These are phyloP conservation scores for Tolypocladium ovalisporum DNA, from an alignment of 2,329 filamentous ascomycete species.

Conservation along the genomic window DNA sequence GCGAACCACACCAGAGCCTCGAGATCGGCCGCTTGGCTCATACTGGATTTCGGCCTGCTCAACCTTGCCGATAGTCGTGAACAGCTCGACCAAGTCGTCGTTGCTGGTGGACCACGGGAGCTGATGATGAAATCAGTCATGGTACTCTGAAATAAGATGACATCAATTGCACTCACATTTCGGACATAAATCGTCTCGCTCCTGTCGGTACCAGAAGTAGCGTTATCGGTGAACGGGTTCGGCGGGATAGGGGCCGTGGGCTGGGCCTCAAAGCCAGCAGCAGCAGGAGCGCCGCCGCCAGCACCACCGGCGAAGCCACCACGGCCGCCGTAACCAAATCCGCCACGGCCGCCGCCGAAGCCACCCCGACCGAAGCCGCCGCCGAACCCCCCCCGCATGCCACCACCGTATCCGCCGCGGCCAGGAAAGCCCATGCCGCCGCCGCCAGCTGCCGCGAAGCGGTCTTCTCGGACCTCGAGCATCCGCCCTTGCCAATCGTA, in stretches of 20 bases:
- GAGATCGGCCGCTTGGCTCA: slow-evolving; percentile 88
- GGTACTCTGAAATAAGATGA: background rate
- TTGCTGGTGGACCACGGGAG: slow-evolving; percentile 99
- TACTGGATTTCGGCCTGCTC: slow-evolving; percentile 99
- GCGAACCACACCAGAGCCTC: slow-evolving; percentile 91
- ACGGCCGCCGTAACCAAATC: slow-evolving; percentile 35
- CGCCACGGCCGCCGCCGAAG: slow-evolving; percentile 20
- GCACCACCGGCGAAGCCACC: slow-evolving; percentile 35
- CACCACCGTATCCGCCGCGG: slow-evolving; percentile 48
- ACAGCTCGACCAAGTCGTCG: slow-evolving; percentile 90
- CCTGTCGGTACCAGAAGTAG: slow-evolving; percentile 75
- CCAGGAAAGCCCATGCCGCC: slow-evolving; percentile 41
- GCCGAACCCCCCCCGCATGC: slow-evolving; percentile 48
- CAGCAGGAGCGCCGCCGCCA: slow-evolving; percentile 12
- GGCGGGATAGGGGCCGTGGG: slow-evolving; percentile 43
- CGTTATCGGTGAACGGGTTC: slow-evolving; percentile 90
- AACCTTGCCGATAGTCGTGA: slow-evolving; percentile 95
- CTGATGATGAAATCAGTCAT: slow-evolving; percentile 33
- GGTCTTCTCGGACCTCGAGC: slow-evolving; percentile 91
- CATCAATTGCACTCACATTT: slow-evolving; percentile 57
- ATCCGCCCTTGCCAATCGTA: slow-evolving; percentile 96
- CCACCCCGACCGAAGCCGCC: slow-evolving; percentile 42
- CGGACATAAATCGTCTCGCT: slow-evolving; percentile 86
- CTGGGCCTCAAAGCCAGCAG: slow-evolving; percentile 33
- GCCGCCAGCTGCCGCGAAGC: slow-evolving; percentile 61